Base-by-base conservation (phyloP, 2,329 filamentous ascomycete species). In the Rutstroemia sp. region DNA sequence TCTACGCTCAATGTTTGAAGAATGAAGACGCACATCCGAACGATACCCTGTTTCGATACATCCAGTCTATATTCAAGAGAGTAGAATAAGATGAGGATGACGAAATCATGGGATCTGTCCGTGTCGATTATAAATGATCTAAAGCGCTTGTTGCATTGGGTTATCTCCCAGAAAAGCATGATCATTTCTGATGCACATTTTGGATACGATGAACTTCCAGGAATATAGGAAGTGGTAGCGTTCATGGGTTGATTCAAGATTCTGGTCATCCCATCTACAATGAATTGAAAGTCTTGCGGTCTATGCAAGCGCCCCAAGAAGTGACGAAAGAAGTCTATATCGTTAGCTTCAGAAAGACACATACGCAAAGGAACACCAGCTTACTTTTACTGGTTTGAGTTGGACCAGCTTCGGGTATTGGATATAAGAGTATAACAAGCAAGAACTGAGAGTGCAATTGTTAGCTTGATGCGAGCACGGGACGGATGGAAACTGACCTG, bases 101-200 rank as follows among this genome's bases (percentile, higher is more conserved):
- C 80, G 71, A 97, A 96, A 69, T 99, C 94, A 67, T 96, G 89
- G 0, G 89, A 89, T 54, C 92, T 80, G 68, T 94, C 90, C 0
- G 94, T 97, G 65, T 99, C 94, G 61, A 97, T 92, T 66, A 99
- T 94, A 72, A 96, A 99, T 1, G 91, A 90, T 34, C 94, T 82
- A 73, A 99, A 99, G 58, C 92, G 82, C 73, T 96, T 97, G 73
- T 99, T 99, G 78, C 92, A 96, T 72, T 99, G 94, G 4, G 94
- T 83, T 39, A 90, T 84, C 74, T 99, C 94, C 94, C 94, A 99
- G 69, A 97, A 96, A 2, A 99, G 78, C 81, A 96, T 94, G 55
- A 97, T 85, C 75, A 95, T 95, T 72, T 99, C 94, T 1, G 94
- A 92, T 0, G 92, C 90, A 79, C 92, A 95, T 67, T 89, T 89